These are phyloP conservation scores for Boeremia lycopersici DNA, from an alignment of 2,329 filamentous ascomycete species.

Conservation along the genomic window DNA sequence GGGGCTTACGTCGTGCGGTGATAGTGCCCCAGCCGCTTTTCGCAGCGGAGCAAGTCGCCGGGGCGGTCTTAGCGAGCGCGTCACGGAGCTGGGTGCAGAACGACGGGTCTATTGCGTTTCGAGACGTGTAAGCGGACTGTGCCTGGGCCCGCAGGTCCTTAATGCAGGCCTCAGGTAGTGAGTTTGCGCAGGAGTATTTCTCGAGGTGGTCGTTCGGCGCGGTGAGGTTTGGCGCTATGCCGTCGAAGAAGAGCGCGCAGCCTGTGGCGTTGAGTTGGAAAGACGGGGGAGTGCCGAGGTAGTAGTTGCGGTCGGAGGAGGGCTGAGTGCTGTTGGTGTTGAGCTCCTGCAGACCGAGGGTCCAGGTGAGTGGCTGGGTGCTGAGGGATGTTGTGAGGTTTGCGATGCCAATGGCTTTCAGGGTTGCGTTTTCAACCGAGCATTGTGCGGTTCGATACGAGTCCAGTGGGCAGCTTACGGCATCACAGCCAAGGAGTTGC, in stretches of 20 bases:
- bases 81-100: slow-evolving; percentile 7
- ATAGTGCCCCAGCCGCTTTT: slow-evolving; percentile 4
- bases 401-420: slow-evolving; percentile 9
- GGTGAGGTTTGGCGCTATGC: slow-evolving; percentile 2
- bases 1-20: slow-evolving; percentile 1
- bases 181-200: slow-evolving; percentile 1
- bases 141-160: slow-evolving; percentile 7
- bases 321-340: not conserved
- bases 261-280: not conserved
- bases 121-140: not conserved
- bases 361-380: slow-evolving; percentile 12
- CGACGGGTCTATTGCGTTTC: not conserved
- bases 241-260: slow-evolving; percentile 14
- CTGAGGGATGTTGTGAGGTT: slow-evolving; percentile 3
- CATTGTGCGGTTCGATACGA: slow-evolving; percentile 1
- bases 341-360: slow-evolving; percentile 6
- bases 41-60: slow-evolving; percentile 2
- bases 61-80: not conserved
- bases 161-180: slow-evolving; percentile 1
- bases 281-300: slow-evolving; percentile 10
- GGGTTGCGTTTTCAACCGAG: slow-evolving; percentile 1
- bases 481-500: slow-evolving; percentile 9
- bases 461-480: slow-evolving; percentile 8
- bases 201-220: not conserved
- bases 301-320: slow-evolving; percentile 11